These are phyloP conservation scores for Coniophora puteana DNA, from an alignment of 1,284 basidiomycete genomes.

Conservation along the genomic window DNA sequence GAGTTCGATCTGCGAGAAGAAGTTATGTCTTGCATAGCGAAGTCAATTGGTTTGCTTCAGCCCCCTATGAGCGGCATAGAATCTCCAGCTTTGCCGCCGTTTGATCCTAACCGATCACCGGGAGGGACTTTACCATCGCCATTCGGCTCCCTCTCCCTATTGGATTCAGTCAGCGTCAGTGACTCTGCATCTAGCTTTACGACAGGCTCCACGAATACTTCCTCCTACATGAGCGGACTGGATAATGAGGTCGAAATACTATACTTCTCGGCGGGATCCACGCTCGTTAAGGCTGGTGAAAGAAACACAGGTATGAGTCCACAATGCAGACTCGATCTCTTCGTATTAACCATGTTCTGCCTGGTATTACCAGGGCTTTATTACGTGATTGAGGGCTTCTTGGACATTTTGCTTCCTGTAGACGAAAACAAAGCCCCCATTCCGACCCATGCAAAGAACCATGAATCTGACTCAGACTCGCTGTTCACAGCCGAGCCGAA, in stretches of 20 bases:
- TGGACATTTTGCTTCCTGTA: slow-evolving; percentile 82
- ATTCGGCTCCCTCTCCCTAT: slow-evolving; percentile 81
- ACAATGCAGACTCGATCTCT: background rate
- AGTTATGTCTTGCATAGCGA: slow-evolving; percentile 96
- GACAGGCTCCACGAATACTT: slow-evolving; percentile 51
- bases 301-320: slow-evolving; percentile 66
- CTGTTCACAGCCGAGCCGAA: slow-evolving; percentile 16
- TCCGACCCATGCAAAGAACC: slow-evolving; percentile 18
- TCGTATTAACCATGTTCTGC: slow-evolving; percentile 5
- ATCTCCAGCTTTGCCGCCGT: slow-evolving; percentile 57
- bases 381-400: slow-evolving; percentile 97
- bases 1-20: slow-evolving; percentile 90
- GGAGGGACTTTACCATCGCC: slow-evolving; percentile 63
- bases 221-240: slow-evolving; percentile 69
- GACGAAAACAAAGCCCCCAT: slow-evolving; percentile 31
- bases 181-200: slow-evolving; percentile 63
- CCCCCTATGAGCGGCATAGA: slow-evolving; percentile 66
- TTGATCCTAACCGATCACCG: slow-evolving; percentile 43
- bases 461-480: slow-evolving; percentile 20
- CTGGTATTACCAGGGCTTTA: slow-evolving; percentile 66
- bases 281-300: slow-evolving; percentile 89
- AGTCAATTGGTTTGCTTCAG: slow-evolving; percentile 94
- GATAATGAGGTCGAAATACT: slow-evolving; percentile 97
- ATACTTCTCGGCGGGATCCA: slow-evolving; percentile 86
- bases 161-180: slow-evolving; percentile 72